Conservation (phyloP, 352 stramenopile genomes). For the Globisporangium cylindrosporum region DNA sequence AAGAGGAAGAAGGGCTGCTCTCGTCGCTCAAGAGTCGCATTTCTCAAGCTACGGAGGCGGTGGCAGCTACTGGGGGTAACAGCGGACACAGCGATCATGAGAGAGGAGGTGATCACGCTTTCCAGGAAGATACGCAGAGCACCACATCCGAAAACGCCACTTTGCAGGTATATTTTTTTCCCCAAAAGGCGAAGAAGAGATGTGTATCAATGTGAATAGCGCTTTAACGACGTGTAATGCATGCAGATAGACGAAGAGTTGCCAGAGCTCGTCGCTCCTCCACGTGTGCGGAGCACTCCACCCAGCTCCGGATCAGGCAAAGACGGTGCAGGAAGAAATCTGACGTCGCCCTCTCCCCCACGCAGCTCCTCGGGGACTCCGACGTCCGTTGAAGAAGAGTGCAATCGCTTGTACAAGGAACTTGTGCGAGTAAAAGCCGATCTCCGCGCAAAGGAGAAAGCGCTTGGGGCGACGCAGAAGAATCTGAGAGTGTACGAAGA, state of each 20-base stretch:
- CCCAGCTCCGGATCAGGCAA: constrained; percentile 31
- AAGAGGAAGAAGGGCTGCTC: constrained; percentile 13
- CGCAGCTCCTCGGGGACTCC: constrained; percentile 14
- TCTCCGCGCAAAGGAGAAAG: constrained; percentile 59
- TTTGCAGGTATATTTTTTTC: neutral
- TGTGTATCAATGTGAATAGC: neutral
- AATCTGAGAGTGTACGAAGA: constrained; percentile 67
- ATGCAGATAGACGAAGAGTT: neutral
- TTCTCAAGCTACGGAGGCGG: constrained; percentile 13
- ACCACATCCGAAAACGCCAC: neutral
- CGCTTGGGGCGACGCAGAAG: constrained; percentile 49
- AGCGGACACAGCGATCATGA: neutral
- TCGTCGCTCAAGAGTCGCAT: constrained; percentile 13
- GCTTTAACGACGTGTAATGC: neutral
- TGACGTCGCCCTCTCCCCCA: constrained; percentile 22
- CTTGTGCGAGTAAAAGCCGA: constrained; percentile 48
- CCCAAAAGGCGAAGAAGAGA: neutral
- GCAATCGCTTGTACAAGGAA: constrained; percentile 48
- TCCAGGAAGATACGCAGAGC: constrained; percentile 5
- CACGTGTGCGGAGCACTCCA: constrained; percentile 14
- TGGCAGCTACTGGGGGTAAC: constrained; percentile 19
- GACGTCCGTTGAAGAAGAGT: constrained; percentile 25
- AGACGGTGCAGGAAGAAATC: constrained; percentile 24
- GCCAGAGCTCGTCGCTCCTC: neutral
- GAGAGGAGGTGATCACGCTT: neutral